These are phyloP conservation scores for Sanghuangporus sanghuang DNA, from an alignment of 1,284 basidiomycete species.

Conservation along the genomic window DNA sequence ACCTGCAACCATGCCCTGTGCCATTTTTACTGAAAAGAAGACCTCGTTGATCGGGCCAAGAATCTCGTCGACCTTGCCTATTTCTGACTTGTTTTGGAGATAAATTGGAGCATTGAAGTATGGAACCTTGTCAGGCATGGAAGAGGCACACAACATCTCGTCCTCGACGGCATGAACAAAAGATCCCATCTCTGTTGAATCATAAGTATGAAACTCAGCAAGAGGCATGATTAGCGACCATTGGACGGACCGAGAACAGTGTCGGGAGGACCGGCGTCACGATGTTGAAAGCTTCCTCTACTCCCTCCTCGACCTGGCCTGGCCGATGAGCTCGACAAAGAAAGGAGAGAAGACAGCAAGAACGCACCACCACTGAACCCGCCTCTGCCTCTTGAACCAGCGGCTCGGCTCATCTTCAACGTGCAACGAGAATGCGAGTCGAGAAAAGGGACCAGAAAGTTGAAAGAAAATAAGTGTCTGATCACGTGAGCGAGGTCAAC, in stretches of 20 bases:
- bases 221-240: too few species aligned
- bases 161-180: constrained; percentile 96
- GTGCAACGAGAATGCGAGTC: neutral
- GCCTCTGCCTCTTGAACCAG: constrained; percentile 26
- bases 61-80: constrained; percentile 96
- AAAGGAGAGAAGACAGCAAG: neutral
- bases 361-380: constrained; percentile 2
- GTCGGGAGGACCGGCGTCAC: constrained; percentile 81
- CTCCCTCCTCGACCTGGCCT: constrained; percentile 46
- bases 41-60: constrained; percentile 98
- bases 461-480: neutral
- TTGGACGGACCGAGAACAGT: constrained; percentile 66
- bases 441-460: neutral
- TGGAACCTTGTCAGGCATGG: constrained; percentile 86
- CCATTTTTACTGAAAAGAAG: constrained; percentile 98
- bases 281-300: constrained; percentile 63
- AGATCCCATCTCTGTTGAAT: constrained; percentile 69
- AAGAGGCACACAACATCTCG: constrained; percentile 94
- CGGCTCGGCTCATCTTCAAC: constrained; percentile 44
- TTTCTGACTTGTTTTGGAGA: constrained; percentile 94
- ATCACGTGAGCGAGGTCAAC: neutral
- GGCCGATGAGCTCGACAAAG: neutral
- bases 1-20: constrained; percentile 90
- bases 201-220: neutral
- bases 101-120: constrained; percentile 99